Percentiles rank a stretch among this genome's conserved stretches.
Conservation (phyloP, 352 stramenopile genomes). For the Stephanocyclus meneghinianus region DNA sequence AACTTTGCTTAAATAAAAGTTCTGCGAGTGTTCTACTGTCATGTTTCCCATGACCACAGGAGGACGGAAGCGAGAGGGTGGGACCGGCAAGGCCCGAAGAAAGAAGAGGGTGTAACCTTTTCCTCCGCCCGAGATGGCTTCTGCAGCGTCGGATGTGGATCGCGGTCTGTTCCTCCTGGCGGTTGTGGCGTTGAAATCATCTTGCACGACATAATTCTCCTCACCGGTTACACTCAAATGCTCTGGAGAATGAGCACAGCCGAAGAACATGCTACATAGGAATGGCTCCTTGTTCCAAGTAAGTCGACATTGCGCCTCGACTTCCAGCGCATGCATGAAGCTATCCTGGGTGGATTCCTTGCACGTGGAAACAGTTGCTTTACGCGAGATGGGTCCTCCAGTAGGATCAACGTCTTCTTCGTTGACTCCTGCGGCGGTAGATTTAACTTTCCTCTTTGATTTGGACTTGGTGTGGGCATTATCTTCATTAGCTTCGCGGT, state of each 20-base stretch:
- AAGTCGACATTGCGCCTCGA: slow-evolving; percentile 91
- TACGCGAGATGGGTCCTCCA: slow-evolving; percentile 25
- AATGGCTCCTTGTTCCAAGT: slow-evolving; percentile 92
- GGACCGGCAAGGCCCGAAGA: slow-evolving; percentile 90
- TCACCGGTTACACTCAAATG: slow-evolving; percentile 34
- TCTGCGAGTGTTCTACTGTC: slow-evolving; percentile 97
- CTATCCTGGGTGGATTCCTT: slow-evolving; percentile 79
- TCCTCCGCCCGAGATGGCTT: slow-evolving; percentile 25
- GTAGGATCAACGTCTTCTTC: slow-evolving; percentile 42
- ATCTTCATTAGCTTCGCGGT: slow-evolving; percentile 41
- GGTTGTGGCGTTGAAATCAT: background rate
- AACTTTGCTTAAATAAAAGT: slow-evolving; percentile 93
- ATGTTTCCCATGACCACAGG: slow-evolving; percentile 93
- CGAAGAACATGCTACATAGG: slow-evolving; percentile 92
- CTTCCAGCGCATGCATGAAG: slow-evolving; percentile 93
- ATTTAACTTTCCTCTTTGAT: slow-evolving; percentile 17
- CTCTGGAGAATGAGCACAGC: slow-evolving; percentile 61
- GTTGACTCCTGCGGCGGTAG: background rate
- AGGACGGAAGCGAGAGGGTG: slow-evolving; percentile 96
- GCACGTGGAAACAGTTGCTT: slow-evolving; percentile 34
- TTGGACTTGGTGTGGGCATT: slow-evolving; percentile 15
- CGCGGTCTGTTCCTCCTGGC: slow-evolving; percentile 11
- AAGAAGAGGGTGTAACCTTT: slow-evolving; percentile 94
- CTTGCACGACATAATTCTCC: background rate
- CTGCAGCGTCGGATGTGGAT: slow-evolving; percentile 42